Evolutionary conservation across 1,284 basidiomycete genomes (phyloP), one percentile per base, ranked within the genome.

Genomic region (Ceratobasidium sp.): DNA sequence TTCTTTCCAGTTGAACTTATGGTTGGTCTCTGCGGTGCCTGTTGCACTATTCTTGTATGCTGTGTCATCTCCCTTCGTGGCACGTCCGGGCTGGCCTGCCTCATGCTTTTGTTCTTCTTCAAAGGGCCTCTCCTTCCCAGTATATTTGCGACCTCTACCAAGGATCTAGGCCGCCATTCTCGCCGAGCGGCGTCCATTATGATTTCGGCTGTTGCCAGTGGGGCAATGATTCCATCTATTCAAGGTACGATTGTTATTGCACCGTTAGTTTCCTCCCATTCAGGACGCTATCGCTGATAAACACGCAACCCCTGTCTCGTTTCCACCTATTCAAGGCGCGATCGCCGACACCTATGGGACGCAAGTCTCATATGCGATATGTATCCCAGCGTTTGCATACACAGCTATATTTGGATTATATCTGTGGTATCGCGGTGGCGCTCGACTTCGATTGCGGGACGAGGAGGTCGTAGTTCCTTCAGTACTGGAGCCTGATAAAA

Each of bases 321-420:
- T n/a, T n/a, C n/a, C n/a, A n/a, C n/a, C 84, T 0, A 82, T 84
- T 32, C 86, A 86, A 78, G 85, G 83, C 40, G 83, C 84, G 7
- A 81, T 87, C 56, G 84, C 85, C 59, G 85, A 86, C 76, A 56
- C 22, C 25, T 34, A 57, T 29, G 22, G 54, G 22, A 57, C 54
- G 13, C 54, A n/a, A 6, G 22, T 57, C 22, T 57, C 54, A 6
- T 57, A 29, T 29, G 32, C 54, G 22, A 34, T 57, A 34, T 57
- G 54, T 29, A 57, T 57, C 54, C 54, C 54, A 9, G 13, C 54
- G n/a, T 57, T 57, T 57, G 54, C 22, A n/a, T 57, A 57, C 32
- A 57, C 54, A 6, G 54, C 54, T 57, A 17, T 17, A 8, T 57
- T 25, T 34, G 54, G 54, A 8, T 29, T 57, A 25, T 57, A 11